phyloP scores from a whole-genome alignment of 768 basidiomycete genomes.

The Collybia nuda region DNA sequence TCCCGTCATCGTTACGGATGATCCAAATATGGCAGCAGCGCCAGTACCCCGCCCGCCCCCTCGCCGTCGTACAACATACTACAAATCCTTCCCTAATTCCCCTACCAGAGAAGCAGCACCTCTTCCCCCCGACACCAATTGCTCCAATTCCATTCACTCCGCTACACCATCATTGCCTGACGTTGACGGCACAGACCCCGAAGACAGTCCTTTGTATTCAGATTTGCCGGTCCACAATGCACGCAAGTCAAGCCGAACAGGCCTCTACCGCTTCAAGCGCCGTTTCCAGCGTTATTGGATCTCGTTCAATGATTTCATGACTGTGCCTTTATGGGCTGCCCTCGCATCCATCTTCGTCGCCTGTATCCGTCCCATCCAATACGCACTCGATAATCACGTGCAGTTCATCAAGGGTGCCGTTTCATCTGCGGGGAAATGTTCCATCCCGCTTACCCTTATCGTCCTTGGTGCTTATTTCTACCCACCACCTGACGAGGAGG shows the following conservation, averaged over 20 bases:
- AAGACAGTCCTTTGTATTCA: background rate
- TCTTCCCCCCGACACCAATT: slow-evolving; percentile 1
- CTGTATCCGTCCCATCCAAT: slow-evolving; percentile 73
- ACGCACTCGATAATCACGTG: slow-evolving; percentile 61
- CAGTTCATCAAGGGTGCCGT: slow-evolving; percentile 69
- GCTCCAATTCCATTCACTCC: background rate
- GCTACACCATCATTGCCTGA: background rate
- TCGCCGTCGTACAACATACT: slow-evolving; percentile 15
- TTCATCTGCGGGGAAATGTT: slow-evolving; percentile 67
- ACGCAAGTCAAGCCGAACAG: slow-evolving; percentile 1
- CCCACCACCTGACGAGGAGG: slow-evolving; percentile 27
- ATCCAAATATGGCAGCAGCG: background rate
- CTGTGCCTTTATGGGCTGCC: slow-evolving; percentile 84
- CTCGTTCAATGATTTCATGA: slow-evolving; percentile 74
- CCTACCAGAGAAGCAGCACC: slow-evolving; percentile 6
- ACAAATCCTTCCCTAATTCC: slow-evolving; percentile 19
- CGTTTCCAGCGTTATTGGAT: slow-evolving; percentile 29
- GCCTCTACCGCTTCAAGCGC: slow-evolving; percentile 22
- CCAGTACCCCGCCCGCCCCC: slow-evolving; percentile 1
- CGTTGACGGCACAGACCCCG: slow-evolving; percentile 16
- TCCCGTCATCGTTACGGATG: background rate
- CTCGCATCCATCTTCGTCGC: slow-evolving; percentile 76
- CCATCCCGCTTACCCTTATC: slow-evolving; percentile 86
- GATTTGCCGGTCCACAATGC: slow-evolving; percentile 7
- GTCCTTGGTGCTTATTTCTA: slow-evolving; percentile 95